Evolutionary conservation across 2,329 filamentous ascomycete genomes (phyloP).

Genomic region (Penicillium sp.): DNA sequence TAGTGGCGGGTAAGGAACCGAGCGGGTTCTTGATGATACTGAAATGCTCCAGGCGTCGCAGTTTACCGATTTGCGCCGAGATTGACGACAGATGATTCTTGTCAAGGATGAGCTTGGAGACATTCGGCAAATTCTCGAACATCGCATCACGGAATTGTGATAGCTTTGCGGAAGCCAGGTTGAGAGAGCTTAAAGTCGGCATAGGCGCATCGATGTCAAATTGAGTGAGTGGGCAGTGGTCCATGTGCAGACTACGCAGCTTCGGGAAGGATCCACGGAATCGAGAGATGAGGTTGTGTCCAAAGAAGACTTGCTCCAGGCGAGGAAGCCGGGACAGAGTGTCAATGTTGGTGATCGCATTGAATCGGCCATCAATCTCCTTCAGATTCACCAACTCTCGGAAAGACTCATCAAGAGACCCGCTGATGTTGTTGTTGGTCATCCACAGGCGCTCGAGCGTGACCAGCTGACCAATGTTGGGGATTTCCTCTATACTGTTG

Average conservation of each 20-base stretch:
- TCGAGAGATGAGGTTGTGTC: conserved; percentile 88
- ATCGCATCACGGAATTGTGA: conserved; percentile 83
- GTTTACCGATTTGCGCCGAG: conserved; percentile 78
- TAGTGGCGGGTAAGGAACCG: conserved; percentile 78
- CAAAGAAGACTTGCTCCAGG: conserved; percentile 83
- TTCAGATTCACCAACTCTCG: conserved; percentile 73
- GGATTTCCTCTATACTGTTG: conserved; percentile 80
- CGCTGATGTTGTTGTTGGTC: conserved; percentile 87
- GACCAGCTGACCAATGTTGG: conserved; percentile 75
- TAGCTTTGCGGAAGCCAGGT: conserved; percentile 87
- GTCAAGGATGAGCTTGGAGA: conserved; percentile 86
- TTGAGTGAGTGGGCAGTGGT: conserved; percentile 92
- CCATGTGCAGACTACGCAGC: conserved; percentile 81
- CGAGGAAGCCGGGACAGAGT: conserved; percentile 80
- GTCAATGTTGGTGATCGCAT: conserved; percentile 84
- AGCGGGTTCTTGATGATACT: conserved; percentile 93
- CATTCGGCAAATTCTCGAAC: conserved; percentile 81
- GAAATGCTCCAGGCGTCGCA: conserved; percentile 83
- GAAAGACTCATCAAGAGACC: conserved; percentile 73
- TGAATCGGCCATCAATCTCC: conserved; percentile 94
- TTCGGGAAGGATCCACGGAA: conserved; percentile 88
- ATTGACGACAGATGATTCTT: conserved; percentile 95
- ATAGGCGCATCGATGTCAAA: conserved; percentile 80
- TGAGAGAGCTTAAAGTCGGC: conserved; percentile 80
- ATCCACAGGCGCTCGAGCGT: conserved; percentile 88